Evolutionary conservation across 108 stramenopile genomes (phyloP).

Genomic region (Skeletonema potamos): DNA sequence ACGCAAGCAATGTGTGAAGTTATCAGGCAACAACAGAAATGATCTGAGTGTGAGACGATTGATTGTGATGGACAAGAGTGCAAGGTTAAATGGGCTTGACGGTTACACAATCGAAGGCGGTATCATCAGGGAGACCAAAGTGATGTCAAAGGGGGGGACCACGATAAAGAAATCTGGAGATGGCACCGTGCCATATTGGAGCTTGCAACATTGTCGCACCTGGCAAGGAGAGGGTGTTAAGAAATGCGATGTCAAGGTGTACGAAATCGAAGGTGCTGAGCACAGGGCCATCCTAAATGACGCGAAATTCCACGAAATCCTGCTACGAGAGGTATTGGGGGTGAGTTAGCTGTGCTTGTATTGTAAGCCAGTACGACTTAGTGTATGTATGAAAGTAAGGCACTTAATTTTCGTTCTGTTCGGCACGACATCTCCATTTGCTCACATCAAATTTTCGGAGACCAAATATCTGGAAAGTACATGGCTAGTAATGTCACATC

Average conservation of each 20-base stretch:
- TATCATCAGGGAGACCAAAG: slow-evolving; percentile 51
- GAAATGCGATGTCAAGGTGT: slow-evolving; percentile 47
- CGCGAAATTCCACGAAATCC: slow-evolving; percentile 43
- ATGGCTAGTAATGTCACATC: too few relatives aligned
- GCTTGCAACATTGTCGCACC: slow-evolving; percentile 44
- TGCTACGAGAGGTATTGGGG: too few relatives aligned
- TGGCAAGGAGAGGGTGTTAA: slow-evolving; percentile 41
- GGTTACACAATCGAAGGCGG: slow-evolving; percentile 37
- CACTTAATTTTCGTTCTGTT: too few relatives aligned
- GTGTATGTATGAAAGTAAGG: too few relatives aligned
- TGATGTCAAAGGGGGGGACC: not conserved
- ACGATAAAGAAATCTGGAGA: slow-evolving; percentile 33
- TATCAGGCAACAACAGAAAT: slow-evolving; percentile 1
- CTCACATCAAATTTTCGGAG: too few relatives aligned
- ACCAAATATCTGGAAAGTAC: too few relatives aligned
- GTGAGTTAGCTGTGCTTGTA: too few relatives aligned
- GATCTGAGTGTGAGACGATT: slow-evolving; percentile 13
- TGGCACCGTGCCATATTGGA: slow-evolving; percentile 63
- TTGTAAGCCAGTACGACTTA: too few relatives aligned
- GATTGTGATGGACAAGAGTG: slow-evolving; percentile 41
- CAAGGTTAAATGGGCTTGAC: slow-evolving; percentile 16
- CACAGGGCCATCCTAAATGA: slow-evolving; percentile 50
- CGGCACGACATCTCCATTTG: too few relatives aligned
- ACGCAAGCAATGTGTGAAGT: slow-evolving; percentile 32
- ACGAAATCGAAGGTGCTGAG: slow-evolving; percentile 48